These are phyloP conservation scores for Drechslerella stenobrocha DNA, from an alignment of 2,329 filamentous ascomycete genomes.

Conservation along the genomic window DNA sequence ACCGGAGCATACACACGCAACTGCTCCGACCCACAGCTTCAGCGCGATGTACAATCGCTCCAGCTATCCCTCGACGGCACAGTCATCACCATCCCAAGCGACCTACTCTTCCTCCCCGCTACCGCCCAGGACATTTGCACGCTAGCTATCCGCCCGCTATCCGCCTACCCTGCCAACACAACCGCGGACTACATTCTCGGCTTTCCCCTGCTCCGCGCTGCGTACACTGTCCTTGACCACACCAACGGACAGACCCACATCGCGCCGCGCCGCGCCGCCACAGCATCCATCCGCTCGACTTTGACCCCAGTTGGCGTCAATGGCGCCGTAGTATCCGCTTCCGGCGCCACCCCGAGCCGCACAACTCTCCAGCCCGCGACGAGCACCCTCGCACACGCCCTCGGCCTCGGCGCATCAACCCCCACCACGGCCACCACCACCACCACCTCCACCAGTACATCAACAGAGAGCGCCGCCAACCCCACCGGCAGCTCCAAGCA, in stretches of 20 bases:
- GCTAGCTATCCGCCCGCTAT: slow-evolving; percentile 26
- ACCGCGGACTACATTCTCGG: slow-evolving; percentile 33
- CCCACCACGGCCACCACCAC: slow-evolving; percentile 6
- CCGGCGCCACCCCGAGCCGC: slow-evolving; percentile 6
- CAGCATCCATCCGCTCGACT: neutral
- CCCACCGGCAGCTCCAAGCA: neutral
- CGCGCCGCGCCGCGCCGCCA: slow-evolving; percentile 21
- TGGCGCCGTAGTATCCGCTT: slow-evolving; percentile 19
- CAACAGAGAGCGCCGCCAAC: no score
- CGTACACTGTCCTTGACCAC: slow-evolving; percentile 36
- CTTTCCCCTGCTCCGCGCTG: slow-evolving; percentile 32
- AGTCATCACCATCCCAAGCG: slow-evolving; percentile 21
- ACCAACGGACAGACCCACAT: slow-evolving; percentile 30
- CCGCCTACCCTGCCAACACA: slow-evolving; percentile 13
- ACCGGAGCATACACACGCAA: slow-evolving; percentile 16
- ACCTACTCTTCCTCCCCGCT: slow-evolving; percentile 1
- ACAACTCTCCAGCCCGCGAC: slow-evolving; percentile 16
- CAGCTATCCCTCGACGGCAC: slow-evolving; percentile 36
- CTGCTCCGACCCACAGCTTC: slow-evolving; percentile 3
- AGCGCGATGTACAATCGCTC: slow-evolving; percentile 12
- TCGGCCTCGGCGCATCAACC: neutral
- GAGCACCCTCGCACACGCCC: slow-evolving; percentile 18
- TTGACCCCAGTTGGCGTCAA: slow-evolving; percentile 29
- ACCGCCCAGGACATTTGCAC: slow-evolving; percentile 8
- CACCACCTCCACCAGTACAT: neutral